These are phyloP conservation scores for Nigrospora osmanthi DNA, from an alignment of 2,329 filamentous ascomycete species.

Conservation along the genomic window DNA sequence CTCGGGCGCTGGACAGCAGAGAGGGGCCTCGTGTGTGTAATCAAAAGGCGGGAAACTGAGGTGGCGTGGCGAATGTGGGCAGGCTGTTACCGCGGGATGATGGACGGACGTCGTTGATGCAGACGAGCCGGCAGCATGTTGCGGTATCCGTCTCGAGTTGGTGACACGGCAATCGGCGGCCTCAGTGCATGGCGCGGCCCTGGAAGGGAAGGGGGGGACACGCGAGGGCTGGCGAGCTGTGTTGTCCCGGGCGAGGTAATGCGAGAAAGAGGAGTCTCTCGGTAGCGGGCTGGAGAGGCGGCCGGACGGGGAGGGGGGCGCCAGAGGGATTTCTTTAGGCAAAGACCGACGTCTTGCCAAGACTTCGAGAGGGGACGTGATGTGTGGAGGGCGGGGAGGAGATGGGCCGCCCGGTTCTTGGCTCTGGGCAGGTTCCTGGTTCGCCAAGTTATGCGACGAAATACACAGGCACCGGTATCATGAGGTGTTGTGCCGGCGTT, in stretches of 20 bases:
- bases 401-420: too few species aligned
- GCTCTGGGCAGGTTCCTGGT: too few species aligned
- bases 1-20: too few species aligned
- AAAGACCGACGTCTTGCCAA: conserved; percentile 1
- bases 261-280: background rate
- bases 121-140: conserved; percentile 3
- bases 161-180: background rate
- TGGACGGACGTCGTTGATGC: conserved; percentile 1
- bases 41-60: too few species aligned
- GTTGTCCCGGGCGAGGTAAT: background rate
- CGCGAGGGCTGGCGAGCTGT: background rate
- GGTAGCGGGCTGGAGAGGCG: background rate
- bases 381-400: background rate
- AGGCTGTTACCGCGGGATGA: conserved; percentile 1
- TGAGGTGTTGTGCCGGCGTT: too few species aligned
- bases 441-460: too few species aligned
- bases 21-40: too few species aligned
- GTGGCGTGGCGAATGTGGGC: background rate
- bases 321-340: background rate
- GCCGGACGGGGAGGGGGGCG: background rate
- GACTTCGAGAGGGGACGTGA: background rate
- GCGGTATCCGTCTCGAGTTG: background rate
- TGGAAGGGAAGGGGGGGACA: background rate
- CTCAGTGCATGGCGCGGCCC: conserved; percentile 1
- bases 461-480: too few species aligned